These are phyloP conservation scores for Acacia pycnantha DNA, from an alignment of 331 rosid species.

Conservation along the genomic window DNA sequence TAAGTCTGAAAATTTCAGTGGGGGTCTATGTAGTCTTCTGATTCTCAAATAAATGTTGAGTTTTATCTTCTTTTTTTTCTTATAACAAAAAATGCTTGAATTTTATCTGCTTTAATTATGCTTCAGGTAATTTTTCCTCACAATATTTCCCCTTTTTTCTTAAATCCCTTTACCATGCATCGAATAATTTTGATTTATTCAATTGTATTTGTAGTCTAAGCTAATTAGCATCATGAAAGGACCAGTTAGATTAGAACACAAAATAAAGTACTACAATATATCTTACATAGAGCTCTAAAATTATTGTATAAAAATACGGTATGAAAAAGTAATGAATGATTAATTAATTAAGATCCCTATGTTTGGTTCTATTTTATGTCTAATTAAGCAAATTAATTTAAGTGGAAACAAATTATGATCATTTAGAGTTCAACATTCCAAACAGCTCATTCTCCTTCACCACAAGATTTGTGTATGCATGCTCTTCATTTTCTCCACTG, in stretches of 20 bases:
- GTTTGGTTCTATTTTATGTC: neutral
- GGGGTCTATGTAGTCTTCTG: neutral
- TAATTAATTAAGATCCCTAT: neutral
- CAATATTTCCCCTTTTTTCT: neutral
- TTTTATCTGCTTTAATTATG: neutral
- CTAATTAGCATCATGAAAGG: neutral
- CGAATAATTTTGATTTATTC: neutral
- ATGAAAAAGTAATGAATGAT: neutral
- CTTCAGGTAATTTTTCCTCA: neutral
- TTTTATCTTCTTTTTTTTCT: neutral
- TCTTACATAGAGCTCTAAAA: neutral
- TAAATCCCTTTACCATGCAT: neutral
- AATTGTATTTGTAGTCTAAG: neutral
- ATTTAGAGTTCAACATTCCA: slow-evolving; percentile 63
- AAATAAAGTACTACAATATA: neutral
- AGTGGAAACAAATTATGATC: neutral
- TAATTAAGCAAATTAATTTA: neutral
- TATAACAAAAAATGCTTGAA: neutral
- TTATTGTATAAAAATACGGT: neutral
- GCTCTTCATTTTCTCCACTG: slow-evolving; percentile 72
- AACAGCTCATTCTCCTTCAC: slow-evolving; percentile 66
- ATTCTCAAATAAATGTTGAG: neutral
- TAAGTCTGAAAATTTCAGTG: neutral
- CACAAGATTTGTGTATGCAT: slow-evolving; percentile 72
- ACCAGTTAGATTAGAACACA: neutral